Evolutionary conservation across 176 grass and related monocot genomes (phyloP).

Genomic region (Bonia amplexicaulis): DNA sequence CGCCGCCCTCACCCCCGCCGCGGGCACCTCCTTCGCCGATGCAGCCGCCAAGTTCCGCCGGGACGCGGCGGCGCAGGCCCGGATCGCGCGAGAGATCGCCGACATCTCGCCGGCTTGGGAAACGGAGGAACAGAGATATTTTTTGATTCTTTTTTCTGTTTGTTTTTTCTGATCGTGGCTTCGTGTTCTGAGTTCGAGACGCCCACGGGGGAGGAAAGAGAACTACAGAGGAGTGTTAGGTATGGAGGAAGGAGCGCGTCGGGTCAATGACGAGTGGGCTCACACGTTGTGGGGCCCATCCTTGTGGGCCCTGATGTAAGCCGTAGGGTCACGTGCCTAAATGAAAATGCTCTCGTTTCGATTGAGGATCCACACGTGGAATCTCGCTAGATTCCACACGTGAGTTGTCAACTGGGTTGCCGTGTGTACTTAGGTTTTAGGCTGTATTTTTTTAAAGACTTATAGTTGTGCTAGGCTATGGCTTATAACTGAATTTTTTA

Average conservation of each 20-base stretch:
- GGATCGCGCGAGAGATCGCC: constrained; percentile 44
- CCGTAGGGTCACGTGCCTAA: constrained; percentile 7
- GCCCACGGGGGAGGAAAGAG: background rate
- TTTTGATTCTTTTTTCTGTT: background rate
- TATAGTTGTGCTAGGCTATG: too few relatives aligned
- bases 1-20: background rate
- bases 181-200: constrained; percentile 10
- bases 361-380: constrained; percentile 1
- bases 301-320: rapidly evolving
- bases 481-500: too few relatives aligned
- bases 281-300: background rate
- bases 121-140: constrained; percentile 6
- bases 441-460: too few relatives aligned
- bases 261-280: constrained; percentile 20
- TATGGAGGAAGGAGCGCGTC: background rate
- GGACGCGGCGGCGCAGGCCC: constrained; percentile 11
- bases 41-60: constrained; percentile 22
- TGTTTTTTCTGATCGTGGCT: background rate
- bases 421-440: background rate
- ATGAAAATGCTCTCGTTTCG: background rate
- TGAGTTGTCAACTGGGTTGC: background rate
- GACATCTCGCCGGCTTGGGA: constrained; percentile 34
- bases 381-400: background rate
- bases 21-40: constrained; percentile 4
- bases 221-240: background rate